These are phyloP conservation scores for Cornus suecica DNA, from an alignment of 148 eudicot species.

Conservation along the genomic window DNA sequence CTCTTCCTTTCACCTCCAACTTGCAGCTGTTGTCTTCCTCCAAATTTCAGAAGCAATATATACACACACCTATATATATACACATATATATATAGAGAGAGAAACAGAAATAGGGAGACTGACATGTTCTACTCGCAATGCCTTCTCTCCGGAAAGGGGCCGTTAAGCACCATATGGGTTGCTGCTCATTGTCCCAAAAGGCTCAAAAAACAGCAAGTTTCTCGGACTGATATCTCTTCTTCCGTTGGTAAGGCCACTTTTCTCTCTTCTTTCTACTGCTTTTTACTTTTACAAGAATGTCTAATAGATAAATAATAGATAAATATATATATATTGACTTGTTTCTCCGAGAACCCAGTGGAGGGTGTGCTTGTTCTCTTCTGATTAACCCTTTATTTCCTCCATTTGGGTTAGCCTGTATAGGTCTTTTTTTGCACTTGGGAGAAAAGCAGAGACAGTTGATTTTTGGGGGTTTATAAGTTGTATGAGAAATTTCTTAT, in stretches of 20 bases:
- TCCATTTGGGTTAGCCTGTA: background rate
- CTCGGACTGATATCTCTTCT: slow-evolving; percentile 58
- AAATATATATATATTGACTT: too few relatives aligned
- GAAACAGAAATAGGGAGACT: slow-evolving; percentile 8
- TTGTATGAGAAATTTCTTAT: background rate
- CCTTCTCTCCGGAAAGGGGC: slow-evolving; percentile 61
- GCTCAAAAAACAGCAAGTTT: slow-evolving; percentile 61
- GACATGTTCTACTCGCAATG: slow-evolving; percentile 59
- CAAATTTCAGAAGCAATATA: background rate
- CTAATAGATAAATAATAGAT: background rate
- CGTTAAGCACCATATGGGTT: slow-evolving; percentile 66
- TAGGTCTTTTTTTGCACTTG: background rate
- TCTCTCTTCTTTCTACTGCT: background rate
- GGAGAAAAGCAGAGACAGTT: background rate
- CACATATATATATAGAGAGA: background rate
- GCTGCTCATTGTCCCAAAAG: slow-evolving; percentile 80
- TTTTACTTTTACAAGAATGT: background rate
- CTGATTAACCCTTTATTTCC: background rate
- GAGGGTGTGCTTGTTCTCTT: background rate
- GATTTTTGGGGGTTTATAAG: background rate
- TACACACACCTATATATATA: background rate
- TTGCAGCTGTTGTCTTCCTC: background rate
- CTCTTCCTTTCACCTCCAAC: too few relatives aligned
- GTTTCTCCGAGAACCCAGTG: background rate
- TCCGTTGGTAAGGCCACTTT: slow-evolving; percentile 61